Evolutionary conservation across 192 early-diverging fungal species (phyloP).

Genomic region (Backusella circina): DNA sequence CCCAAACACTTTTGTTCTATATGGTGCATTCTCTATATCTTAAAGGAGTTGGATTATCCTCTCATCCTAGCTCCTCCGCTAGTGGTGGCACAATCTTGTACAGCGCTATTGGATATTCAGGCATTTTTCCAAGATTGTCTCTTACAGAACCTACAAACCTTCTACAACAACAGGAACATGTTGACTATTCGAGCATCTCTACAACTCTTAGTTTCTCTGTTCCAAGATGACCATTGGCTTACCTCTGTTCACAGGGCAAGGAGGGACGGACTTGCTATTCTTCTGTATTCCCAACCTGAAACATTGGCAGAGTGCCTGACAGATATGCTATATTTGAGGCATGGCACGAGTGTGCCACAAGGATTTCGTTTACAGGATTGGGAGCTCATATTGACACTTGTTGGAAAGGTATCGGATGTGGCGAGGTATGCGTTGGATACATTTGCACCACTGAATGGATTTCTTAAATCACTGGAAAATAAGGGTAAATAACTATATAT

Average conservation of each 20-base stretch:
- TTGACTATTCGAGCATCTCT: background rate
- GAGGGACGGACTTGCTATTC: background rate
- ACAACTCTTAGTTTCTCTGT: background rate
- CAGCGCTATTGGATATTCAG: background rate
- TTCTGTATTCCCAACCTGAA: conserved; percentile 5
- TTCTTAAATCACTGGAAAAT: background rate
- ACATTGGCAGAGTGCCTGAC: background rate
- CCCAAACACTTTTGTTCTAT: background rate
- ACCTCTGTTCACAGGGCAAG: background rate
- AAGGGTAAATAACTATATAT: background rate
- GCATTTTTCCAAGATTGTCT: background rate
- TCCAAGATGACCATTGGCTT: background rate
- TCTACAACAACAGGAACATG: background rate
- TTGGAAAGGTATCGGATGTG: background rate
- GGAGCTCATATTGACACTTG: background rate
- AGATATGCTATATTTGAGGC: background rate
- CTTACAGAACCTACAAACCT: background rate
- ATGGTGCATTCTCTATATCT: background rate
- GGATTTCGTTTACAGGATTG: conserved; percentile 1
- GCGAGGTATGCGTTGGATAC: background rate
- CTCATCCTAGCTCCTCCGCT: background rate
- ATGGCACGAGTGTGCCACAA: background rate
- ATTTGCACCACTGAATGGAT: background rate
- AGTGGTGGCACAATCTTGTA: background rate
- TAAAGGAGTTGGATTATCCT: conserved; percentile 1